phyloP scores from a whole-genome alignment of 2,329 filamentous ascomycete genomes.

The Botrytis medusae region DNA sequence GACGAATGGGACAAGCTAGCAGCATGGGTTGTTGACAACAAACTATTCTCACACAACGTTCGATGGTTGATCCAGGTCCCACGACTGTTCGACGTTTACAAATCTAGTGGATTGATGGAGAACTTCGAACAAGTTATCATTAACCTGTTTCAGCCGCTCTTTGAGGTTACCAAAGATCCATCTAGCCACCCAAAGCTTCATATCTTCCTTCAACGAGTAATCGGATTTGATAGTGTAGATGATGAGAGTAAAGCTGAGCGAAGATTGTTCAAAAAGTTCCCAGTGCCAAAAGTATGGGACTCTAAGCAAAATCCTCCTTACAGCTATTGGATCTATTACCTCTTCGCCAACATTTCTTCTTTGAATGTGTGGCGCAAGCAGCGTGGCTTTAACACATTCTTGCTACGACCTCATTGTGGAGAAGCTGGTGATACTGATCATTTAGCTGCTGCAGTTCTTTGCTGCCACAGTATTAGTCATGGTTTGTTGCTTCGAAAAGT shows the following conservation, averaged over 20 bases:
- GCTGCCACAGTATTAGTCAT: slow-evolving; percentile 96
- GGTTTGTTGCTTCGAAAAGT: slow-evolving; percentile 91
- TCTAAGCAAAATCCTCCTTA: slow-evolving; percentile 96
- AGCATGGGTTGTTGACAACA: slow-evolving; percentile 97
- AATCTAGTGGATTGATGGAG: slow-evolving; percentile 80
- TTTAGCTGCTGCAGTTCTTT: slow-evolving; percentile 84
- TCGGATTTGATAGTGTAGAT: slow-evolving; percentile 96
- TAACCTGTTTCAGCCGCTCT: slow-evolving; percentile 91
- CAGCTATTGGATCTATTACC: slow-evolving; percentile 98
- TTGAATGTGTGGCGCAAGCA: slow-evolving; percentile 89
- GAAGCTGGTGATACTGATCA: slow-evolving; percentile 97
- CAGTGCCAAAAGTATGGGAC: slow-evolving; percentile 82
- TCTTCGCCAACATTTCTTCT: slow-evolving; percentile 91
- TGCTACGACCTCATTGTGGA: slow-evolving; percentile 90
- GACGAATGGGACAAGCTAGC: slow-evolving; percentile 98
- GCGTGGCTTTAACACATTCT: slow-evolving; percentile 93
- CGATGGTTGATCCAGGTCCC: slow-evolving; percentile 96
- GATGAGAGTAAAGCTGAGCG: slow-evolving; percentile 97
- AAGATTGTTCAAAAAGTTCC: slow-evolving; percentile 93
- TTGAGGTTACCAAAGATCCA: slow-evolving; percentile 89
- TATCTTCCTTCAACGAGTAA: slow-evolving; percentile 89
- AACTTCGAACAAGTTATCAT: slow-evolving; percentile 86
- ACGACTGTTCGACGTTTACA: slow-evolving; percentile 93
- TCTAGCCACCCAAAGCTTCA: slow-evolving; percentile 88
- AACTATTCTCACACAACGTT: slow-evolving; percentile 95